phyloP scores from a whole-genome alignment of 179 eudicot genomes.

The Beta lomatogona region DNA sequence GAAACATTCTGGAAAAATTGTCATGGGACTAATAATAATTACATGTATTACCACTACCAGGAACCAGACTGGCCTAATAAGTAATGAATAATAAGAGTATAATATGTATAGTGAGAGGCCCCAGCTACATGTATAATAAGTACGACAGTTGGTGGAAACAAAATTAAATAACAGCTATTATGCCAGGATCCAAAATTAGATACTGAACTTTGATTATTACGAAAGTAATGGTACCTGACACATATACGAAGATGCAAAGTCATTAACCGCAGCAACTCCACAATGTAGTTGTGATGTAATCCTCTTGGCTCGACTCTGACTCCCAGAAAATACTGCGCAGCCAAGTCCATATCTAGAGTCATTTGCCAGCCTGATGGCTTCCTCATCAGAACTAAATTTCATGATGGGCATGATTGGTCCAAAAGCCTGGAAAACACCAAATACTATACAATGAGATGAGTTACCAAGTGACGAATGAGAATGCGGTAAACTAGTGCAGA shows the following conservation, averaged over 20 bases:
- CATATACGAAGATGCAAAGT: slow-evolving; percentile 93
- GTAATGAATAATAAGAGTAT: too few species aligned
- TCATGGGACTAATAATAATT: too few species aligned
- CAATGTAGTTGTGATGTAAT: slow-evolving; percentile 85
- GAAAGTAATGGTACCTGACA: slow-evolving; percentile 66
- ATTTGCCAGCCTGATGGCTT: slow-evolving; percentile 85
- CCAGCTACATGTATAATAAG: too few species aligned
- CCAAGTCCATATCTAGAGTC: slow-evolving; percentile 99
- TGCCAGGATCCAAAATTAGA: background rate
- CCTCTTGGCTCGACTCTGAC: slow-evolving; percentile 70
- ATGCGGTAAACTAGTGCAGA: background rate
- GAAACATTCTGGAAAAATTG: too few species aligned
- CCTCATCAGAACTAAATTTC: slow-evolving; percentile 90
- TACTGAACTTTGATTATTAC: background rate
- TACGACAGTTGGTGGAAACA: too few species aligned
- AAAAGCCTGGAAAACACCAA: slow-evolving; percentile 63
- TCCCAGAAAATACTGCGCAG: slow-evolving; percentile 96
- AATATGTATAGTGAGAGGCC: too few species aligned
- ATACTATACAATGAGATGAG: background rate
- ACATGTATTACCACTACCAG: too few species aligned
- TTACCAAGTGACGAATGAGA: slow-evolving; percentile 5
- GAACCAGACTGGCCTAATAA: too few species aligned
- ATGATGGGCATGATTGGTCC: slow-evolving; percentile 98
- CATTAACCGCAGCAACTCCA: slow-evolving; percentile 93
- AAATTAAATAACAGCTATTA: background rate